Base-by-base conservation (phyloP, 345 rosid species). In the Kernera saxatilis region DNA sequence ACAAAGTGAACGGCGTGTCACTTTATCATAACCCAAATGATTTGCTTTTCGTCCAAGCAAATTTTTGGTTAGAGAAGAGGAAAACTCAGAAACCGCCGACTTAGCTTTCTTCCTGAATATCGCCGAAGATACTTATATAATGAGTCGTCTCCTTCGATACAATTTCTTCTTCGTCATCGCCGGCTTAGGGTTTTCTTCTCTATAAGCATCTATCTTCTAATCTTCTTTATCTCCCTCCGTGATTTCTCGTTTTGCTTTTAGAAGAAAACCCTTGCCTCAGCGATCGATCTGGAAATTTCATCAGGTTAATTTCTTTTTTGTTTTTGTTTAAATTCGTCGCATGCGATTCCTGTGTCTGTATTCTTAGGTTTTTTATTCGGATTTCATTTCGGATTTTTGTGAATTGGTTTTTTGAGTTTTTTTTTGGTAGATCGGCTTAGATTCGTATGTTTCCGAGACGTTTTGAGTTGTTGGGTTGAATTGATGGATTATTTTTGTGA, bases 41-140 rank as follows among this genome's bases (percentile, higher is more conserved):
- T 54, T 77, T 65, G 76, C 80, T 50, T 77, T 77, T 64, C 58
- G 69, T 71, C 80, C 80, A 77, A 77, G 77, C 77, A 77, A 76
- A 33, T 58, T 64, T 65, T 65, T 49, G 67, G 63, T 64, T 6
- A 55, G 51, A 53, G 53, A 53, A 36, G 58, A 39, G 56, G 43
- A 76, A 76, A 64, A 53, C 51, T 55, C 66, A 62, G 67, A 17
- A 35, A 56, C 19, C 62, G 80, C 76, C 80, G 80, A 77, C 77
- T 70, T 61, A 53, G 25, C 6, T n/a, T 33, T 53, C 43, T n/a
- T 73, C 67, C 4, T 39, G 52, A 54, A 25, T n/a, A 66, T 74
- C 63, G 43, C 74, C 74, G 71, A 51, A 14, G 54, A 27, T 71
- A 41, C 5, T 18, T 52, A 60, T 64, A 54, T 64, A 71, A 76